Evolutionary conservation across 306 rosid genomes (phyloP).

Genomic region (Pachyrhizus erosus): DNA sequence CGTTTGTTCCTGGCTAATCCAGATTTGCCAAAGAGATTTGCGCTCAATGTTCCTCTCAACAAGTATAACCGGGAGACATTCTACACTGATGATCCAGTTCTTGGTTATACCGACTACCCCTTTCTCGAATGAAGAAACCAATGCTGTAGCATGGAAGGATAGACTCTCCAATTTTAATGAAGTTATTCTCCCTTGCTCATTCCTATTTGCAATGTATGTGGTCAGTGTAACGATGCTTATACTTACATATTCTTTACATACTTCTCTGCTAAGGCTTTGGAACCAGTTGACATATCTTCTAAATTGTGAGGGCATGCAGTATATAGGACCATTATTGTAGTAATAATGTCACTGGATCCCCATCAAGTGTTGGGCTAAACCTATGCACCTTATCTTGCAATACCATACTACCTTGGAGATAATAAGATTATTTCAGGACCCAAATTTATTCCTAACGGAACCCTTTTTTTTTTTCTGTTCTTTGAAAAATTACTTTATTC

Average conservation of each 20-base stretch:
- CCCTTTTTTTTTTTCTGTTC: background rate
- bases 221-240: too few relatives aligned
- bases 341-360: too few relatives aligned
- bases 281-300: background rate
- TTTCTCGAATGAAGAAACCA: slow-evolving; percentile 49
- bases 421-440: background rate
- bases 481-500: background rate
- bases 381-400: background rate
- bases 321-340: background rate
- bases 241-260: too few relatives aligned
- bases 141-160: background rate
- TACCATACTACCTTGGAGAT: background rate
- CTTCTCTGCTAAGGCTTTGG: too few relatives aligned
- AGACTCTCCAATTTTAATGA: too few relatives aligned
- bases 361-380: too few relatives aligned
- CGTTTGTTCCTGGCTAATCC: slow-evolving; percentile 68
- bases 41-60: slow-evolving; percentile 64
- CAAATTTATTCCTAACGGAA: background rate
- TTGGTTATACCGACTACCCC: slow-evolving; percentile 76
- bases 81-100: slow-evolving; percentile 53
- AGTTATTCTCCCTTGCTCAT: too few relatives aligned
- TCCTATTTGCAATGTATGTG: too few relatives aligned
- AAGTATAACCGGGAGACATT: slow-evolving; percentile 61
- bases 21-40: slow-evolving; percentile 74
- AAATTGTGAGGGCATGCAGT: background rate